phyloP scores from a whole-genome alignment of 495 filamentous ascomycete genomes.

The Podospora tetraspora region DNA sequence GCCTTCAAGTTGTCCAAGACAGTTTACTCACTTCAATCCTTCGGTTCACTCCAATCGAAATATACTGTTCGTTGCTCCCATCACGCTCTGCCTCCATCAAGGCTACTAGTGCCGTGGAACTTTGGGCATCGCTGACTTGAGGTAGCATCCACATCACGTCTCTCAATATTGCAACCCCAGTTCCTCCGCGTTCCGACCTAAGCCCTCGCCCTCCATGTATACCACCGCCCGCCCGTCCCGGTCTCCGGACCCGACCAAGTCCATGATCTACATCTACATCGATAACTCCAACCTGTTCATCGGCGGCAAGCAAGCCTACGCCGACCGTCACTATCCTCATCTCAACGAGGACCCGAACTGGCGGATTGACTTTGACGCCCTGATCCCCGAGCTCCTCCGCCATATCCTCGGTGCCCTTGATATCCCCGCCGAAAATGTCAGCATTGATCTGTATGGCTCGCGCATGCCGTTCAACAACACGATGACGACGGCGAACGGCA shows the following conservation, averaged over 20 bases:
- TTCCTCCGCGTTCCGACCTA: neutral
- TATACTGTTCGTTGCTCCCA: neutral
- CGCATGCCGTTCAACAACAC: conserved; percentile 1
- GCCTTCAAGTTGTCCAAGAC: neutral
- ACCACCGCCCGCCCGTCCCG: neutral
- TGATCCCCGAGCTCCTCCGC: conserved; percentile 1
- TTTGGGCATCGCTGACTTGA: neutral
- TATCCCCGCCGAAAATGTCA: neutral
- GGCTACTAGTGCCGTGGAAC: neutral
- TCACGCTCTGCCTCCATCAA: neutral
- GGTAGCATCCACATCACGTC: neutral
- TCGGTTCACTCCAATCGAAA: neutral
- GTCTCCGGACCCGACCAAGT: neutral
- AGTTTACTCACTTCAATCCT: too few species aligned
- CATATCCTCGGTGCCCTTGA: neutral
- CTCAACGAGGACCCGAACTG: conserved; percentile 2
- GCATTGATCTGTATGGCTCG: conserved; percentile 11
- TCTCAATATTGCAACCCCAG: neutral
- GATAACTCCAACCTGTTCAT: conserved; percentile 17
- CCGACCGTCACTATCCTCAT: neutral
- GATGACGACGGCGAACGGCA: conserved; percentile 4
- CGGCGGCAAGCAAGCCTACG: conserved; percentile 7
- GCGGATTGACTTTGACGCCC: conserved; percentile 8
- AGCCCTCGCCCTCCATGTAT: neutral
- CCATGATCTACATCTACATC: conserved; percentile 7